These are phyloP conservation scores for Pinus taeda DNA, from an alignment of 75 land plant species.

Conservation along the genomic window DNA sequence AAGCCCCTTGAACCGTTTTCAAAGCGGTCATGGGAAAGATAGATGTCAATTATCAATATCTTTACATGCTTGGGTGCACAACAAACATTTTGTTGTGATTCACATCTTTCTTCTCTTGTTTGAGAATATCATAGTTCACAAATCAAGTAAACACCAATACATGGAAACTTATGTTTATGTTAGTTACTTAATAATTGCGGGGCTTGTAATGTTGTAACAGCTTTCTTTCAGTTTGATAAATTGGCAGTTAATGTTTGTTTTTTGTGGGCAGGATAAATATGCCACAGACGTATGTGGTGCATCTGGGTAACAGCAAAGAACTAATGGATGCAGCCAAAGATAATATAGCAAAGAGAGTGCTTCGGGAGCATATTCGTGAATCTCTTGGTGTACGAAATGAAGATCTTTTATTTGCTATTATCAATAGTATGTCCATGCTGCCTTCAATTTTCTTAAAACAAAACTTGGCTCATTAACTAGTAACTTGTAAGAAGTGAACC, in stretches of 20 bases:
- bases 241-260: neutral
- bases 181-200: neutral
- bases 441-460: neutral
- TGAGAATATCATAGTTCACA: neutral
- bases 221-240: conserved; percentile 1
- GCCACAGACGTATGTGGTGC: conserved; percentile 87
- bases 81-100: neutral
- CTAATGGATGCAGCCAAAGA: conserved; percentile 81
- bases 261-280: conserved; percentile 61
- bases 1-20: neutral
- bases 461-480: neutral
- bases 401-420: conserved; percentile 79
- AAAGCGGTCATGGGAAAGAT: neutral
- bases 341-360: conserved; percentile 54
- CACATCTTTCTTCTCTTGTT: neutral
- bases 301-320: conserved; percentile 89
- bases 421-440: conserved; percentile 62
- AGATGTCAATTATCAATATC: neutral
- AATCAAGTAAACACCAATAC: neutral
- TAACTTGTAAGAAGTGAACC: neutral
- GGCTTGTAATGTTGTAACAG: neutral
- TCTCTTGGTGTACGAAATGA: conserved; percentile 63
- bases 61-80: neutral
- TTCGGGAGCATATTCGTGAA: conserved; percentile 84
- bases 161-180: neutral